These are phyloP conservation scores for Achlya hypogyna DNA, from an alignment of 352 stramenopile genomes.

Conservation along the genomic window DNA sequence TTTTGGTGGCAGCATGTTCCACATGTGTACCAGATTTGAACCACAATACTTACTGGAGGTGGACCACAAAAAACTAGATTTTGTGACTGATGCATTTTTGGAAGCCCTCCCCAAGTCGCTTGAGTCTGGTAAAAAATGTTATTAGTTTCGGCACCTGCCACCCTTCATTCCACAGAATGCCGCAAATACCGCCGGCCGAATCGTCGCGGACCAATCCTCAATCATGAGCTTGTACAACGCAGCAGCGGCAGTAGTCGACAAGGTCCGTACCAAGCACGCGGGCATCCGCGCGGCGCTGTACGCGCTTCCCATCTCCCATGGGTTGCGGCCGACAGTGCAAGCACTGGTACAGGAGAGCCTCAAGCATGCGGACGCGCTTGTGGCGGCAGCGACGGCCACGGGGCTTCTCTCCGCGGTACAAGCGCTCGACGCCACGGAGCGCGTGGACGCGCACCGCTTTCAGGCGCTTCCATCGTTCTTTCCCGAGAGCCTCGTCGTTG, in stretches of 20 bases:
- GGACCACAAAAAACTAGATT: too few species aligned
- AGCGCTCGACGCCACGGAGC: conserved; percentile 4
- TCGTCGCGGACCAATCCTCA: too few species aligned
- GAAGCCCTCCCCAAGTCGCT: too few species aligned
- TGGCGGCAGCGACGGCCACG: neutral
- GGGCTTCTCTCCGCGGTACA: neutral
- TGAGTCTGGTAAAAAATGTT: too few species aligned
- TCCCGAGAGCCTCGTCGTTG: conserved; percentile 12
- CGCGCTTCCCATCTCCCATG: conserved; percentile 14
- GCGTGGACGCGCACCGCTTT: conserved; percentile 13
- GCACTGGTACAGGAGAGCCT: conserved; percentile 16
- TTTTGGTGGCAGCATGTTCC: too few species aligned
- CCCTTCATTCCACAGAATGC: too few species aligned
- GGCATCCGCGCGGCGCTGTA: conserved; percentile 16
- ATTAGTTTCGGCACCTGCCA: too few species aligned
- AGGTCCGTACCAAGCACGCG: conserved; percentile 14
- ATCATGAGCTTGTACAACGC: conserved; percentile 21
- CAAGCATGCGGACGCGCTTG: conserved; percentile 16
- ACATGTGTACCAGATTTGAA: too few species aligned
- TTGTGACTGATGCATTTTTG: too few species aligned
- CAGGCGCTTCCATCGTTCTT: conserved; percentile 15
- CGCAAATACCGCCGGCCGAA: too few species aligned
- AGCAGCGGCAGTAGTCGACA: conserved; percentile 14
- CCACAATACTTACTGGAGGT: too few species aligned
- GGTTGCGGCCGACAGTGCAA: conserved; percentile 11